A percentile compares a stretch with the other conserved stretches of the same genome.
Conservation (phyloP, 441 rosid genomes). For the Pelargonium citronellum region DNA sequence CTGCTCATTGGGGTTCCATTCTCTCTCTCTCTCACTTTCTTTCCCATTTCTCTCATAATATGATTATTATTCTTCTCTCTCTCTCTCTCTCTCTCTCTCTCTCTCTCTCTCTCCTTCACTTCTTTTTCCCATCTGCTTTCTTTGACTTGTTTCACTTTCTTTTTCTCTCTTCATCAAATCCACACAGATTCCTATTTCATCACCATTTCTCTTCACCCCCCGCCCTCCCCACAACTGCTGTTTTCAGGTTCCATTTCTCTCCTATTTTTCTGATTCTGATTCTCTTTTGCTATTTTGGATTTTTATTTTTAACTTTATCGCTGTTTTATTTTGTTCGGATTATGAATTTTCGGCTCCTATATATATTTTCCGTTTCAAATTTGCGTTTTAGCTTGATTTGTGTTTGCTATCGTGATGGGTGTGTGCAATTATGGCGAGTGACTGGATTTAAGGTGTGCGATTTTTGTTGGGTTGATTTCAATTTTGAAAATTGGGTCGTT, state of each 20-base stretch:
- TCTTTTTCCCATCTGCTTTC: neutral
- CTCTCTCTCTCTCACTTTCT: neutral
- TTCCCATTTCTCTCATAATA: neutral
- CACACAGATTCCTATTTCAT: too few relatives aligned
- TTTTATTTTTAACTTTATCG: too few relatives aligned
- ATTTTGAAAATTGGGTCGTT: neutral
- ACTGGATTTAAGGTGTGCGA: too few relatives aligned
- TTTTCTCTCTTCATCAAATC: neutral
- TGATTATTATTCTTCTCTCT: neutral
- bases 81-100: neutral
- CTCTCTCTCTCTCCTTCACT: neutral
- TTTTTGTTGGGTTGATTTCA: neutral
- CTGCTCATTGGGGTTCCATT: slow-evolving; percentile 15
- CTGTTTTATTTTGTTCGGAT: too few relatives aligned
- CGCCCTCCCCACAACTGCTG: neutral
- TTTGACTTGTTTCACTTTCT: neutral
- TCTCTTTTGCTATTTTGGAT: neutral
- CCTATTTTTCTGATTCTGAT: neutral
- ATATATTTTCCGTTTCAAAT: too few relatives aligned
- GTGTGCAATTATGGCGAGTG: neutral
- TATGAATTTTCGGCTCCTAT: too few relatives aligned
- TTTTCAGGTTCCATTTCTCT: neutral
- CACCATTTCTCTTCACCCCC: neutral
- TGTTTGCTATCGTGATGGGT: neutral
- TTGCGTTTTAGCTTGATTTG: neutral